Conservation (phyloP, 129 eudicot genomes). For the Arctium lappa region DNA sequence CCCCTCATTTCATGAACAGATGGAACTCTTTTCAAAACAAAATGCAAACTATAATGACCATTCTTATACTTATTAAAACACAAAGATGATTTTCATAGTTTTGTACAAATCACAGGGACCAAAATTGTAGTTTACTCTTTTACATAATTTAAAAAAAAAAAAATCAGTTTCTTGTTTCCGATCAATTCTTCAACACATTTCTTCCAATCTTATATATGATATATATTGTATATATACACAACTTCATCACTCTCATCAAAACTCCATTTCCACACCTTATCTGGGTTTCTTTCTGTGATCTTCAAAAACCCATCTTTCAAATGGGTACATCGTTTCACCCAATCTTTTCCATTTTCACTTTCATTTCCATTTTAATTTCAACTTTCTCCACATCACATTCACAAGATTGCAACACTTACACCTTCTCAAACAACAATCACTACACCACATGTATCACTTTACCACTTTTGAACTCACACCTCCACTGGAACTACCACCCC, state of each 20-base stretch:
- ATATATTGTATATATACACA: neutral
- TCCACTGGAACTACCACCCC: conserved; percentile 67
- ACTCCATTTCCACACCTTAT: neutral
- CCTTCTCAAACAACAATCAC: conserved; percentile 39
- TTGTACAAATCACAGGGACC: neutral
- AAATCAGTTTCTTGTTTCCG: neutral
- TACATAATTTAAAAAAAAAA: neutral
- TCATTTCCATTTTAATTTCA: conserved; percentile 5
- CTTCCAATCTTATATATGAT: neutral
- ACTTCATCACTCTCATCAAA: neutral
- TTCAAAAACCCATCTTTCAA: conserved; percentile 15
- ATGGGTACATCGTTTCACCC: conserved; percentile 24
- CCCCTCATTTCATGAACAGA: too few species aligned
- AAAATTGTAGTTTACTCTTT: neutral
- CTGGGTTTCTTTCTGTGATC: neutral
- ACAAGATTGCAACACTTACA: conserved; percentile 39
- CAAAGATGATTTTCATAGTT: neutral
- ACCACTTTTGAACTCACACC: conserved; percentile 46
- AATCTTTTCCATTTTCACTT: conserved; percentile 8
- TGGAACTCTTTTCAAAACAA: too few species aligned
- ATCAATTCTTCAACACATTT: conserved; percentile 4
- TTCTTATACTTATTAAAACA: too few species aligned
- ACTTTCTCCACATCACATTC: conserved; percentile 25
- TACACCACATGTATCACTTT: conserved; percentile 47
- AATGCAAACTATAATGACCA: too few species aligned